Evolutionary conservation across 176 grass and related monocot species (phyloP), one percentile per base, ranked within the genome.

Genomic region (Avena sativa): DNA sequence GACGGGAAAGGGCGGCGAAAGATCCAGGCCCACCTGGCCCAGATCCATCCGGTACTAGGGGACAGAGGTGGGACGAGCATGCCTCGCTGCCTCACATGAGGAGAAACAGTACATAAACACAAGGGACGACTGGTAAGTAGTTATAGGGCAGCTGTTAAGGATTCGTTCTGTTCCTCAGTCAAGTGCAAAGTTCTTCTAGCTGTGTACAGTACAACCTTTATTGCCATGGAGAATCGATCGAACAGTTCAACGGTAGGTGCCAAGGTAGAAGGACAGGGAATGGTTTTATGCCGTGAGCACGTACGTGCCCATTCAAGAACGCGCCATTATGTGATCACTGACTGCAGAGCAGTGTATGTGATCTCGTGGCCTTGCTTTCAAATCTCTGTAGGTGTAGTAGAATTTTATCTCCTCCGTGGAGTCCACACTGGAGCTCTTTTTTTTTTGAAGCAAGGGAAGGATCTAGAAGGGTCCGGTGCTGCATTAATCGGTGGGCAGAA

Each of bases 191-290:
- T 68, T 59, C 32, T 47, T 23, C 49, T 80, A 12, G 55, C 23
- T 49, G 36, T 50, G 2, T 25, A 12, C 17, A 20, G 6, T 72
- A 23, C 58, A 66, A 56, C 60, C 0, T 66, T 87, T 38, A 80
- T 84, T 53, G 49, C 30, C 44, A 47, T 26, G 48, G 50, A 40
- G 14, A 76, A 80, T 67, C 15, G 20, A 65, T 15, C 52, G 74
- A 90, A 71, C 55, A 48, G 84, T 77, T 86, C 63, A 73, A 71
- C 6, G 67, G 80, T 64, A 36, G 70, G 20, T 73, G 10, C 68
- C 44, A 66, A 66, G 63, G 13, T 67, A 72, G 10, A 85, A 40
- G 60, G 14, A 30, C 40, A 49, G 38, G 21, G 38, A 53, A n/a
- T 84, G 57, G 79, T 80, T 80, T 48, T 74, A 36, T 47, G 34